Conservation (phyloP, 2,329 filamentous ascomycete species). For the Fusarium veterinarium region DNA sequence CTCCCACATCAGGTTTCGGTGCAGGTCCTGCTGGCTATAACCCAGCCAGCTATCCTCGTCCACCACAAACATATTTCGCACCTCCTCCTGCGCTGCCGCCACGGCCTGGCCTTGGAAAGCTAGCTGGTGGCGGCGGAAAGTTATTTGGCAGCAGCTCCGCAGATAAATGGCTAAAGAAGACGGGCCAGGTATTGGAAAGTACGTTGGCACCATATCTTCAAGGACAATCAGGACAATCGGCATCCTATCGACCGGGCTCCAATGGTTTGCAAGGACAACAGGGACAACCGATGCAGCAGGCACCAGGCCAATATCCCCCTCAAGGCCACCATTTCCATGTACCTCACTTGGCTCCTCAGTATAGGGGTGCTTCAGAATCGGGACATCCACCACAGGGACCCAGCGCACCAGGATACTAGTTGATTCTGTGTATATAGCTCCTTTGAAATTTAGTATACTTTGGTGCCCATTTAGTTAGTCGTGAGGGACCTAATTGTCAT, state of each 20-base stretch:
- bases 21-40: slow-evolving; percentile 40
- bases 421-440: not conserved
- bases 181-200: slow-evolving; percentile 50
- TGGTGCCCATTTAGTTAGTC: not conserved
- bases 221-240: slow-evolving; percentile 21
- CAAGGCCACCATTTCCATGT: slow-evolving; percentile 32
- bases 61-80: slow-evolving; percentile 48
- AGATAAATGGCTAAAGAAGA: slow-evolving; percentile 52
- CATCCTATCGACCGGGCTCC: slow-evolving; percentile 23
- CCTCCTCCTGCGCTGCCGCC: slow-evolving; percentile 41
- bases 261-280: slow-evolving; percentile 29
- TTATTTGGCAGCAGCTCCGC: slow-evolving; percentile 51
- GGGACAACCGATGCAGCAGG: slow-evolving; percentile 9
- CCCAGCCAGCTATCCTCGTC: slow-evolving; percentile 46
- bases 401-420: not conserved
- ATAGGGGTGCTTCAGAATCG: slow-evolving; percentile 25
- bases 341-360: slow-evolving; percentile 40
- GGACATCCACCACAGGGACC: slow-evolving; percentile 21
- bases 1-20: slow-evolving; percentile 30
- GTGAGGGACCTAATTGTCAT: not conserved
- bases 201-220: slow-evolving; percentile 49
- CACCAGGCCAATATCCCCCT: slow-evolving; percentile 9
- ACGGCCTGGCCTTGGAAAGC: slow-evolving; percentile 34
- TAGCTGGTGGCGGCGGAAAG: slow-evolving; percentile 34
- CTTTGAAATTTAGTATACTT: not conserved